These are phyloP conservation scores for Asterophora lycoperdoides DNA, from an alignment of 768 basidiomycete genomes.

Conservation along the genomic window DNA sequence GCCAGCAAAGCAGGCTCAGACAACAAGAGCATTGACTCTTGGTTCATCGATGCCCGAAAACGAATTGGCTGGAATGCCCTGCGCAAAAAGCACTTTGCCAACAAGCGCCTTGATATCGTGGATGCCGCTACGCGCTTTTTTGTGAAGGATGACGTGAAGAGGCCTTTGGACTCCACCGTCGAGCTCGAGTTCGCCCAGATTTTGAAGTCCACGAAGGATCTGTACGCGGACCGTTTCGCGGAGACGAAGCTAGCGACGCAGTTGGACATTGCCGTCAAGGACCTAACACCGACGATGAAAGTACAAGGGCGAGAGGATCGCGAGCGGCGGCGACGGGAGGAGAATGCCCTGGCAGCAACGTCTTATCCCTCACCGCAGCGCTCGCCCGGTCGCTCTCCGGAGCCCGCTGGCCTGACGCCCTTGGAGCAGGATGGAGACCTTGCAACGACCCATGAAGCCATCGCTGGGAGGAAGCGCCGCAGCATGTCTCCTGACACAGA, in stretches of 20 bases:
- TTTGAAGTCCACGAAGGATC: constrained; percentile 14
- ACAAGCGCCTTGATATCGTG: constrained; percentile 31
- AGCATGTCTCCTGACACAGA: constrained; percentile 1
- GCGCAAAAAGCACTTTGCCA: constrained; percentile 28
- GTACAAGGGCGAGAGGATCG: constrained; percentile 9
- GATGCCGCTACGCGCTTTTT: constrained; percentile 36
- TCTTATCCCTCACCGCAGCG: constrained; percentile 20
- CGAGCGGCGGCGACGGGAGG: not conserved
- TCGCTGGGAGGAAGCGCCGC: constrained; percentile 11
- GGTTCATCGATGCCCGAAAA: constrained; percentile 46
- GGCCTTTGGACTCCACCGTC: constrained; percentile 18
- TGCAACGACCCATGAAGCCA: not conserved
- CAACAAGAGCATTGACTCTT: constrained; percentile 33
- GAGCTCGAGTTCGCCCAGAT: constrained; percentile 21
- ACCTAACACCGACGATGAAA: constrained; percentile 20
- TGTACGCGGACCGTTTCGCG: constrained; percentile 19
- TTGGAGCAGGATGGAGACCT: constrained; percentile 4
- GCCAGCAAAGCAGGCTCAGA: too few relatives aligned
- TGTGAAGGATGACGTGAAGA: constrained; percentile 12
- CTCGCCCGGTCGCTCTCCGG: constrained; percentile 13
- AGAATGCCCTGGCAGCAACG: constrained; percentile 1
- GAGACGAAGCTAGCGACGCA: constrained; percentile 15
- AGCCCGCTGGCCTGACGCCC: not conserved
- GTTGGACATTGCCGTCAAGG: constrained; percentile 26
- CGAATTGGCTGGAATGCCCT: constrained; percentile 51